phyloP scores from a whole-genome alignment of 73 alveolate species.

The Paramecium pentaurelia region DNA sequence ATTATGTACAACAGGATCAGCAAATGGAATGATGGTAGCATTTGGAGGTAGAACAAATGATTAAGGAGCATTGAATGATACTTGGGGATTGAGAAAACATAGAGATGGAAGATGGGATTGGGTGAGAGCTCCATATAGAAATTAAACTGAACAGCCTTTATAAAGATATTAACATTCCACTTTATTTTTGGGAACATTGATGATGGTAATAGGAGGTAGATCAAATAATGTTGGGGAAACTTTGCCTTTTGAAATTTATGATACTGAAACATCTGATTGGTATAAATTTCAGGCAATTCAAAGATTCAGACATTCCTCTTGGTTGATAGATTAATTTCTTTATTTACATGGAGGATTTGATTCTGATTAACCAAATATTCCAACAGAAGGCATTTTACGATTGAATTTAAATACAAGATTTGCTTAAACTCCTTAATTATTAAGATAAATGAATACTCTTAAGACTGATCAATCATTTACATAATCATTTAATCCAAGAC shows the following conservation, averaged over 20 bases:
- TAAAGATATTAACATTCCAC: conserved; percentile 89
- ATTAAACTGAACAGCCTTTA: conserved; percentile 69
- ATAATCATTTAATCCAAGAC: conserved; percentile 29
- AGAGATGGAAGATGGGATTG: conserved; percentile 99
- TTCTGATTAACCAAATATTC: conserved; percentile 88
- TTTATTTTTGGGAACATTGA: conserved; percentile 83
- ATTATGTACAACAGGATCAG: conserved; percentile 96
- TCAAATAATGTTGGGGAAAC: conserved; percentile 84
- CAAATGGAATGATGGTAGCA: conserved; percentile 98
- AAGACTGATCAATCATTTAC: conserved; percentile 44
- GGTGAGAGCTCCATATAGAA: conserved; percentile 96
- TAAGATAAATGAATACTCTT: conserved; percentile 65
- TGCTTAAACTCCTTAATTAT: conserved; percentile 66
- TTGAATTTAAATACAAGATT: conserved; percentile 77
- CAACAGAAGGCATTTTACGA: conserved; percentile 81
- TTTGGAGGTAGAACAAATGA: conserved; percentile 91
- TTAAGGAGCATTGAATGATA: conserved; percentile 88
- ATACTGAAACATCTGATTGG: conserved; percentile 97
- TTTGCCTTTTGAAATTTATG: conserved; percentile 94
- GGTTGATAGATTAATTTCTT: conserved; percentile 65
- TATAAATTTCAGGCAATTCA: conserved; percentile 77
- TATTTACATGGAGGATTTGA: conserved; percentile 95
- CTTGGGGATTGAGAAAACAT: conserved; percentile 98
- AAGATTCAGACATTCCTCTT: conserved; percentile 91
- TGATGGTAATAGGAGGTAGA: conserved; percentile 96